A percentile compares a stretch with the other conserved stretches of the same genome.
Conservation (phyloP, 441 rosid species). For the Kokia cookei region DNA sequence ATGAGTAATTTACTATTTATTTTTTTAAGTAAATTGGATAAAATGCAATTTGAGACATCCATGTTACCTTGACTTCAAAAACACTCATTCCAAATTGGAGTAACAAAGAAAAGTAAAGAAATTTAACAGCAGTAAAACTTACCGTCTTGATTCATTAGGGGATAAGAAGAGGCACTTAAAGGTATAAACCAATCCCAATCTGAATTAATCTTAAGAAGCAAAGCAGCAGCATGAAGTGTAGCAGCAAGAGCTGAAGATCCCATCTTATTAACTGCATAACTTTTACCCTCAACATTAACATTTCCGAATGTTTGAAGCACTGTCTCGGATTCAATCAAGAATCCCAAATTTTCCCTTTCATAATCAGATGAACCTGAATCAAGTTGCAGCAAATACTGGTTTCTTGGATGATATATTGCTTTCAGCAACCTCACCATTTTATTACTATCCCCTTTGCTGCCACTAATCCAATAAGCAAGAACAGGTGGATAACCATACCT, state of each 20-base stretch:
- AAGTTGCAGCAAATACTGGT: slow-evolving; percentile 42
- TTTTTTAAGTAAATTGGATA: too few species aligned
- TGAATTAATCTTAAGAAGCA: slow-evolving; percentile 37
- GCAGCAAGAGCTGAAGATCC: slow-evolving; percentile 48
- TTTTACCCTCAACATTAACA: slow-evolving; percentile 41
- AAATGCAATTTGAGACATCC: too few species aligned
- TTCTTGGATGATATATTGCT: slow-evolving; percentile 57
- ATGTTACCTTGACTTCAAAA: not conserved
- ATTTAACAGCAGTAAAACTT: not conserved
- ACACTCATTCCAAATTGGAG: not conserved
- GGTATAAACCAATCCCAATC: slow-evolving; percentile 57
- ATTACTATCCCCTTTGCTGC: slow-evolving; percentile 36
- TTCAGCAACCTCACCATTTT: slow-evolving; percentile 36
- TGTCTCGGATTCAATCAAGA: slow-evolving; percentile 20
- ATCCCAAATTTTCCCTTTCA: slow-evolving; percentile 28
- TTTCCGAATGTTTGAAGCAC: slow-evolving; percentile 31
- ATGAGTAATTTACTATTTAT: too few species aligned
- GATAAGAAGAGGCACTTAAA: slow-evolving; percentile 39
- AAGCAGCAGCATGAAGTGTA: slow-evolving; percentile 45
- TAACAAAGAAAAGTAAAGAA: not conserved
- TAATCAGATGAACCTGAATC: slow-evolving; percentile 29
- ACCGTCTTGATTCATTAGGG: slow-evolving; percentile 51
- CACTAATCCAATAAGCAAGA: slow-evolving; percentile 49
- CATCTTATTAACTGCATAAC: slow-evolving; percentile 33
- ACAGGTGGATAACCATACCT: slow-evolving; percentile 33